Evolutionary conservation across 345 rosid genomes (phyloP).

Genomic region (Passiflora organensis): DNA sequence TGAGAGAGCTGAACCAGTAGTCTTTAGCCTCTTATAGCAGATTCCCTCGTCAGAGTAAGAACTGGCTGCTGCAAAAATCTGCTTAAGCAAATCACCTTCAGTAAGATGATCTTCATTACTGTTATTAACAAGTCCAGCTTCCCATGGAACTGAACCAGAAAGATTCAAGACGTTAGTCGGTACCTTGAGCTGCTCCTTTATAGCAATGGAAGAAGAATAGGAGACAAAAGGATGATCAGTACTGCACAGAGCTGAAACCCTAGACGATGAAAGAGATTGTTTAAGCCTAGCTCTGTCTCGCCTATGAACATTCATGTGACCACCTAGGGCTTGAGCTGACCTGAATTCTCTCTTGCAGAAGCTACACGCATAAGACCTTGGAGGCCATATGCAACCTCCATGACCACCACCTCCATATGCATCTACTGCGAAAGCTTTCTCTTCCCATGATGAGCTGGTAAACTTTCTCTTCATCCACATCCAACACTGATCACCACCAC

Average conservation of each 20-base stretch:
- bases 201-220: too few species aligned
- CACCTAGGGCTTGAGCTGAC: constrained; percentile 93
- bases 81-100: too few species aligned
- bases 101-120: too few species aligned
- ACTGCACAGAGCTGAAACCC: constrained; percentile 35
- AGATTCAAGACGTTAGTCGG: too few species aligned
- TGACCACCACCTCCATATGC: constrained; percentile 35
- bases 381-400: constrained; percentile 79
- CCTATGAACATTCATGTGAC: constrained; percentile 94
- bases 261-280: constrained; percentile 36
- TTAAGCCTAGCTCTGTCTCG: constrained; percentile 86
- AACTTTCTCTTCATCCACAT: constrained; percentile 33
- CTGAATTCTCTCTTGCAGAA: constrained; percentile 77
- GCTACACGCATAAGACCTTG: constrained; percentile 82
- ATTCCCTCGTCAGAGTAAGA: too few species aligned
- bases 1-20: too few species aligned
- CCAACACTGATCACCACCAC: constrained; percentile 39
- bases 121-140: too few species aligned
- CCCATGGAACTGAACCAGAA: too few species aligned
- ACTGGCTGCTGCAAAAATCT: too few species aligned
- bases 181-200: too few species aligned
- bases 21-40: too few species aligned
- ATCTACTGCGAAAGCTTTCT: constrained; percentile 81
- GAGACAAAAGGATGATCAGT: too few species aligned
- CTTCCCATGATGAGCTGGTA: constrained; percentile 60